Base-by-base conservation (phyloP, 148 eudicot species). In the Amaranthus hypochondriacus region DNA sequence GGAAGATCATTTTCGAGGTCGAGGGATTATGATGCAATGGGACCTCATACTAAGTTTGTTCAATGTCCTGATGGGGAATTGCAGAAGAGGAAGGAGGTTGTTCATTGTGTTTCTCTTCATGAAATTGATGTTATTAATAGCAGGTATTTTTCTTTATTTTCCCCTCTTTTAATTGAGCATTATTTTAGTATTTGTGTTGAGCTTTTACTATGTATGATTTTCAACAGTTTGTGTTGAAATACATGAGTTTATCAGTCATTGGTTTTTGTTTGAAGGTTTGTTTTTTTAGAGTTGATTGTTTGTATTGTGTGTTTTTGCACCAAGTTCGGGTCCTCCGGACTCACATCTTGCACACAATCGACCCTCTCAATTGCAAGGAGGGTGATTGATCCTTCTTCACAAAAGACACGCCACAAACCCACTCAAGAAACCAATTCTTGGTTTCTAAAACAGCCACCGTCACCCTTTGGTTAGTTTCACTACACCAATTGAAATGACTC, bases 51-150 rank as follows among this genome's bases (percentile, higher is more conserved):
- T 0, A 95, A 95, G 87, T 95, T 95, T 55, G 97, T 95, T 50
- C 96, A 92, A 75, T 95, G 97, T 42, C 98, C 98, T 39, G 97
- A 95, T 68, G 98, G 98, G 52, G 98, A 95, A 89, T 77, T 95
- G 85, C 97, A 95, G 89, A 95, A 95, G 85, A 76, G 97, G 86
- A 95, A 95, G 83, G 98, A 92, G 83, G 91, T 92, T 46, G 97
- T 95, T 76, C 96, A 95, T 82, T 95, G 92, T 63, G 98, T 92
- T 53, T 87, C 92, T 3, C 93, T 95, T 80, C 98, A 95, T 69
- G 98, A 95, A 77, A 95, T 95, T 78, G 98, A 95, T 81, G 99
- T 95, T 62, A 95, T 95, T 70, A 92, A 95, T 71, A 95, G 97
- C 97, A 95, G 97, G 99, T 95, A 78, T 46, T 57, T 9, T 21